Evolutionary conservation across 495 filamentous ascomycete species (phyloP), one percentile per base, ranked within the genome.

Genomic region (Penicillium coprophilum): DNA sequence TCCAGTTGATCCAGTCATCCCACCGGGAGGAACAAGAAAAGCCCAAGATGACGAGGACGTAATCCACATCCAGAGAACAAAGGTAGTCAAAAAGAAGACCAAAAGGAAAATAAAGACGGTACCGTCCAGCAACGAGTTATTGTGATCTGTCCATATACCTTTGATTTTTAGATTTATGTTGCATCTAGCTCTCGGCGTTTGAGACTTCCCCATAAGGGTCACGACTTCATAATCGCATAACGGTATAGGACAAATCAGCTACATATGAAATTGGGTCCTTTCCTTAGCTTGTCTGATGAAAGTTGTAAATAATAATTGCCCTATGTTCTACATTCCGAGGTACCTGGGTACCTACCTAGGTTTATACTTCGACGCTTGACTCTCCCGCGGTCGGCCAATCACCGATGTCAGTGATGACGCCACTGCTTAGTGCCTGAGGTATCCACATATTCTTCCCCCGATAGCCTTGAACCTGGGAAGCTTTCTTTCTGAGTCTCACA

Each of bases 301-400:
- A 15, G 13, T 21, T 46, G 6, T 12, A 46, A 46, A 24, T 31
- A 27, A 28, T 28, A 17, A 17, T 27, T 17, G 13, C 1, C 24
- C n/a, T 24, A 46, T 13, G 23, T 21, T 28, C 27, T 46, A 20
- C 23, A 46, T 13, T 46, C 24, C 24, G 24, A 27, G 24, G 24
- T 27, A n/a, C n/a, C n/a, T n/a, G n/a, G n/a, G n/a, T n/a, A n/a
- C n/a, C n/a, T n/a, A n/a, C n/a, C n/a, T n/a, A n/a, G n/a, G n/a
- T n/a, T n/a, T n/a, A 27, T 27, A 27, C 24, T 28, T 46, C 6
- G 10, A 44, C 21, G 17, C 20, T 24, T 50, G 12, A 20, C 23
- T 53, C 27, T 53, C 34, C n/a, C n/a, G n/a, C n/a, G n/a, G n/a
- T n/a, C 21, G 20, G 5, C 64, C 61, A 67, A 67, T 67, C 46